Evolutionary conservation across 208 protist species (phyloP).

Genomic region (Crithidia fasciculata): DNA sequence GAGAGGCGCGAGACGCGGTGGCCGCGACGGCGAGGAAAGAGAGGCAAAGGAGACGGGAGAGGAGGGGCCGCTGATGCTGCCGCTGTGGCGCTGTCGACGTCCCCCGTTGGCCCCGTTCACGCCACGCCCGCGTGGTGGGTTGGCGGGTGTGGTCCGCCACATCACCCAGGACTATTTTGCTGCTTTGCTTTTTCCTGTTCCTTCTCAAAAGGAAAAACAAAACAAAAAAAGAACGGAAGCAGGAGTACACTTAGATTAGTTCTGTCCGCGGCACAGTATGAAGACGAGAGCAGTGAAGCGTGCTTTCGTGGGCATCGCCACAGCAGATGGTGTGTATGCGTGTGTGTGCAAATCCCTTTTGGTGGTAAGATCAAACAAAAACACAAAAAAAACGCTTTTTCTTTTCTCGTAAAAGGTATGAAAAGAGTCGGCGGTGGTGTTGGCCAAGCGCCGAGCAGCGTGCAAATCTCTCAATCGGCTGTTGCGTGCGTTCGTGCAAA

Average conservation of each 20-base stretch:
- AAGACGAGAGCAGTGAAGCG: too few relatives aligned
- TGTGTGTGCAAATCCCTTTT: too few relatives aligned
- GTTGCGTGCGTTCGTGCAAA: too few relatives aligned
- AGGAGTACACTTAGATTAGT: too few relatives aligned
- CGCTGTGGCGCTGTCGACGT: not conserved
- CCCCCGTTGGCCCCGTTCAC: not conserved
- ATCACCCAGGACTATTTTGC: not conserved
- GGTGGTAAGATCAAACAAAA: too few relatives aligned
- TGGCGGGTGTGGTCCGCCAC: not conserved
- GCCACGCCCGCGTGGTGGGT: not conserved
- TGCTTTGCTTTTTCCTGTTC: too few relatives aligned
- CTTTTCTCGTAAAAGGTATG: not conserved
- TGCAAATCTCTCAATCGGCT: too few relatives aligned
- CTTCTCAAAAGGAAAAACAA: not conserved
- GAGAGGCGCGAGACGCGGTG: conserved; percentile 5
- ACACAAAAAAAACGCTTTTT: not conserved
- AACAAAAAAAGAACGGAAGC: not conserved
- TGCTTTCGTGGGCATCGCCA: too few relatives aligned
- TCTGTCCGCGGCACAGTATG: too few relatives aligned
- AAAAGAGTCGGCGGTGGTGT: too few relatives aligned
- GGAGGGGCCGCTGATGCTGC: not conserved
- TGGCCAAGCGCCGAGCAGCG: too few relatives aligned
- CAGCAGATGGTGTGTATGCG: too few relatives aligned
- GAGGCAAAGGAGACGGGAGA: not conserved
- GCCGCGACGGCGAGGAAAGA: not conserved